Evolutionary conservation across 2,329 filamentous ascomycete genomes (phyloP).

Genomic region (Hansfordia pulvinata): DNA sequence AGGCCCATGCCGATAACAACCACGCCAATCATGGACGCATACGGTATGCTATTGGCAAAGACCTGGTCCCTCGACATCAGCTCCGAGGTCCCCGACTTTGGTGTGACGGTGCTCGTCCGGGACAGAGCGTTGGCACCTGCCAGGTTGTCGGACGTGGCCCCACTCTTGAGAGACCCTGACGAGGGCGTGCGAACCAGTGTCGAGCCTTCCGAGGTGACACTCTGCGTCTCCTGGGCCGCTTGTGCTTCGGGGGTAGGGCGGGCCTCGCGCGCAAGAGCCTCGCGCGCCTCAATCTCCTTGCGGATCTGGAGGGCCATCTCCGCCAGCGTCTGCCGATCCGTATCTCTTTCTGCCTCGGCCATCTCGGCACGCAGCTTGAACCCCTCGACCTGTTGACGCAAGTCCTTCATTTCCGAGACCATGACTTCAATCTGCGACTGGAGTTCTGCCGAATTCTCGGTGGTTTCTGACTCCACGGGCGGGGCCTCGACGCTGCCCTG

Average conservation of each 20-base stretch:
- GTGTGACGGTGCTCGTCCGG: constrained; percentile 34
- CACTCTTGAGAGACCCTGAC: constrained; percentile 11
- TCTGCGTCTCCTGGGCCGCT: constrained; percentile 11
- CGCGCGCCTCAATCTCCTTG: constrained; percentile 45
- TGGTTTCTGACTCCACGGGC: constrained; percentile 18
- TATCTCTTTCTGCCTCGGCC: constrained; percentile 65
- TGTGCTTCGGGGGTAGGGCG: constrained; percentile 22
- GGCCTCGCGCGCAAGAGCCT: constrained; percentile 25
- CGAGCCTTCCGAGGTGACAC: constrained; percentile 7
- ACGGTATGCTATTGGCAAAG: constrained; percentile 50
- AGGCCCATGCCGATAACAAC: constrained; percentile 69
- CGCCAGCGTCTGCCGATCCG: constrained; percentile 59
- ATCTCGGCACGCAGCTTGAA: constrained; percentile 68
- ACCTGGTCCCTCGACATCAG: constrained; percentile 27
- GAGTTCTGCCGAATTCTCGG: constrained; percentile 26
- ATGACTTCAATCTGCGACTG: constrained; percentile 65
- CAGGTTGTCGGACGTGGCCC: constrained; percentile 16
- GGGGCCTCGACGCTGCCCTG: constrained; percentile 8
- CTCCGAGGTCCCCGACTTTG: constrained; percentile 23
- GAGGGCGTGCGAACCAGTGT: constrained; percentile 7
- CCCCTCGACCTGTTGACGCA: constrained; percentile 66
- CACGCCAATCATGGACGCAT: constrained; percentile 71
- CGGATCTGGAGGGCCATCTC: constrained; percentile 83
- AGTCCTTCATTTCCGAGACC: constrained; percentile 65
- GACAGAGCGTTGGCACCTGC: constrained; percentile 22